These are phyloP conservation scores for Metarhizium rileyi DNA, from an alignment of 2,329 filamentous ascomycete species.

Conservation along the genomic window DNA sequence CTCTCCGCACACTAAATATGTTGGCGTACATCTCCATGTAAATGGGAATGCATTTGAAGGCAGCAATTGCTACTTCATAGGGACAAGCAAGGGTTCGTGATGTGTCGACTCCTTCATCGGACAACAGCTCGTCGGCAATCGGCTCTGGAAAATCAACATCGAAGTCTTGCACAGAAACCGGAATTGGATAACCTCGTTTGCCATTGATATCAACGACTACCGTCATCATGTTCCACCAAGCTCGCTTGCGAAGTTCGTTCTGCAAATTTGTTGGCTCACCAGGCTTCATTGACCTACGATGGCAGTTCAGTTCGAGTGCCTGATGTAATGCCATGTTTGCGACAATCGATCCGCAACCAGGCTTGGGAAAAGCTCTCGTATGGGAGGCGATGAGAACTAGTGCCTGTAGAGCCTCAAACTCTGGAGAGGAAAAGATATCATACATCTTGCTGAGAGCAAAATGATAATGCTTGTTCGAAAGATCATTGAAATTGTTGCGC, in stretches of 20 bases:
- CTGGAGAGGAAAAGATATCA: conserved; percentile 51
- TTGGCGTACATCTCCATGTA: conserved; percentile 66
- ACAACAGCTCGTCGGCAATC: conserved; percentile 61
- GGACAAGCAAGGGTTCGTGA: conserved; percentile 49
- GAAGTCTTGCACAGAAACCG: conserved; percentile 62
- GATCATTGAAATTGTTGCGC: conserved; percentile 45
- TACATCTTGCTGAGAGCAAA: conserved; percentile 62
- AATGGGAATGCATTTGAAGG: conserved; percentile 54
- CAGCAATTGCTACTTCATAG: conserved; percentile 56
- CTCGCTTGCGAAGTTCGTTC: conserved; percentile 66
- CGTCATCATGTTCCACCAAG: conserved; percentile 64
- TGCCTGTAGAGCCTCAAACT: conserved; percentile 61
- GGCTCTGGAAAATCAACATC: conserved; percentile 68
- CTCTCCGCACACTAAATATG: conserved; percentile 61
- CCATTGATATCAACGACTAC: conserved; percentile 62
- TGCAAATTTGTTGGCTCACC: conserved; percentile 45
- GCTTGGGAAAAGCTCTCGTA: conserved; percentile 69
- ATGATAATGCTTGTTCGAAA: conserved; percentile 71
- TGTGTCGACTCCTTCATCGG: conserved; percentile 51
- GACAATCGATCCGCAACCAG: conserved; percentile 63
- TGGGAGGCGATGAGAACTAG: conserved; percentile 62
- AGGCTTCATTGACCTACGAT: conserved; percentile 52
- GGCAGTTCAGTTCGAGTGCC: conserved; percentile 66
- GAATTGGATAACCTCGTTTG: conserved; percentile 69
- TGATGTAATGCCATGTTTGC: conserved; percentile 54